phyloP scores from a whole-genome alignment of 805 yeast genomes.

The Monosporozyma aquatica region DNA sequence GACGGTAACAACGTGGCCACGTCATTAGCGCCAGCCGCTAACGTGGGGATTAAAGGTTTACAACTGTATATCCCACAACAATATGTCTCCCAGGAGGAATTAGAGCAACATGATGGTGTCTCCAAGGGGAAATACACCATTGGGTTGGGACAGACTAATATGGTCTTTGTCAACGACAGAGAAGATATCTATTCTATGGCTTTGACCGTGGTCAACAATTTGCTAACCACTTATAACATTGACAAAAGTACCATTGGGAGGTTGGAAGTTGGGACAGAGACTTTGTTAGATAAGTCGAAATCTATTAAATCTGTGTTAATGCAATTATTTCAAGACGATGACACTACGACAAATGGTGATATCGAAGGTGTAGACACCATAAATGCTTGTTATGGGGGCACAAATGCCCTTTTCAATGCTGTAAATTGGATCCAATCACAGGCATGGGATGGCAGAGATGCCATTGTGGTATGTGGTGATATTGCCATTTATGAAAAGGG shows the following conservation, averaged over 20 bases:
- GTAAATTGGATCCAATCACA: slow-evolving; percentile 94
- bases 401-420: slow-evolving; percentile 87
- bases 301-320: slow-evolving; percentile 91
- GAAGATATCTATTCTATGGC: slow-evolving; percentile 93
- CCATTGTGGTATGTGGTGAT: slow-evolving; percentile 94
- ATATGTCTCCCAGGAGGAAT: slow-evolving; percentile 77
- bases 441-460: slow-evolving; percentile 97
- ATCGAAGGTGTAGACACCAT: slow-evolving; percentile 93
- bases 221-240: slow-evolving; percentile 72
- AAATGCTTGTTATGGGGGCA: slow-evolving; percentile 98
- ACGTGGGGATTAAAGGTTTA: slow-evolving; percentile 94
- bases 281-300: slow-evolving; percentile 92
- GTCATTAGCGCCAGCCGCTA: slow-evolving; percentile 49
- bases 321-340: slow-evolving; percentile 88
- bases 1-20: neutral
- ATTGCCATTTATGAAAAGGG: slow-evolving; percentile 96
- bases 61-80: slow-evolving; percentile 84
- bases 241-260: slow-evolving; percentile 81
- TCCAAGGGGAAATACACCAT: slow-evolving; percentile 95
- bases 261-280: slow-evolving; percentile 97
- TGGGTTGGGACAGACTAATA: slow-evolving; percentile 96
- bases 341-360: slow-evolving; percentile 63
- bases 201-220: slow-evolving; percentile 74
- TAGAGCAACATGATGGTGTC: slow-evolving; percentile 78
- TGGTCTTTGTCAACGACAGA: slow-evolving; percentile 95